Base-by-base conservation (phyloP, 495 filamentous ascomycete genomes). In the Emericellopsis terricola region DNA sequence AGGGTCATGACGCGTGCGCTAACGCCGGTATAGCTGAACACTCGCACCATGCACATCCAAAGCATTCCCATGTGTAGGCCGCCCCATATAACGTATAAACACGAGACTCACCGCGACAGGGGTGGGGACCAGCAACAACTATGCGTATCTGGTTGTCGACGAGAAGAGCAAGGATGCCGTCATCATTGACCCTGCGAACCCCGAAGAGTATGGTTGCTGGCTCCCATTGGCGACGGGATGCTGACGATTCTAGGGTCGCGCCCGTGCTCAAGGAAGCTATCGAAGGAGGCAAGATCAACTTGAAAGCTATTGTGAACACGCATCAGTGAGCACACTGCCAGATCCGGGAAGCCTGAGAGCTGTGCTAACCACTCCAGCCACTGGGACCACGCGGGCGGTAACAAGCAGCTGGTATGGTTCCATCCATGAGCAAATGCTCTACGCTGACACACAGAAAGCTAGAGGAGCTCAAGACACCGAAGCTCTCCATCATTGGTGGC, bases 31-130 rank as follows among this genome's bases (percentile, higher is more conserved):
- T n/a, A n/a, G n/a, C n/a, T 19, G 33, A 36, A 39, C 36, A 33
- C 44, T 23, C 62, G 68, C 54, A 53, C 51, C 43, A 97, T 97
- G 89, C 85, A 94, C 76, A 78, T 97, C 56, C 73, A 85, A 53
- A 84, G 83, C 37, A 93, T 97, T 61, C 89, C 89, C 21, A 97
- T 96, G 89, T 96, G 87, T 94, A 73, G 48, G 81, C 28, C 8
- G 28, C 8, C 5, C 28, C 28, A 6, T 6, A 7, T 29, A 5
- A 15, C 5, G 28, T 9, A 29, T 31, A 11, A 11, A 17, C 14
- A 15, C 29, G 26, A 24, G 29, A 14, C 29, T 19, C 10, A 10
- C 5, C 31, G 28, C 23, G 36, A 28, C 24, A 94, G 89, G 87
- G 86, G 76, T 71, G 57, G 91, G 89, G 28, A 79, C 60, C 34